These are phyloP conservation scores for Verticillium dahliae DNA, from an alignment of 2,329 filamentous ascomycete species.

Conservation along the genomic window DNA sequence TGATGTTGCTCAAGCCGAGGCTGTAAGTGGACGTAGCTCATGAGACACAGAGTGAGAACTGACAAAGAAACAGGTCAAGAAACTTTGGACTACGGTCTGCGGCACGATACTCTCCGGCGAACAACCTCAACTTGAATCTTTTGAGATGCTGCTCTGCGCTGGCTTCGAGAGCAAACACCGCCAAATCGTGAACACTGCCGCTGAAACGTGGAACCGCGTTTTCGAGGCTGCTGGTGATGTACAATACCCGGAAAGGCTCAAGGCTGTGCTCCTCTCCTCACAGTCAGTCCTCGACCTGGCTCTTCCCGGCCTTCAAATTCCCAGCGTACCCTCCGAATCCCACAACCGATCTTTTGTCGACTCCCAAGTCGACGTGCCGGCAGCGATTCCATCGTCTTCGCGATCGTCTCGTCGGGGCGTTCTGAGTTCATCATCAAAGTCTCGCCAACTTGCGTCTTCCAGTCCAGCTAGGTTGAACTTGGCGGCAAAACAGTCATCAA, in stretches of 20 bases:
- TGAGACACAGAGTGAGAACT: not conserved
- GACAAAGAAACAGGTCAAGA: conserved; percentile 29
- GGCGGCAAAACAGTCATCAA: conserved; percentile 16
- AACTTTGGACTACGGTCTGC: conserved; percentile 45
- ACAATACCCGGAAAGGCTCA: conserved; percentile 59
- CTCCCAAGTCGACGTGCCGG: conserved; percentile 38
- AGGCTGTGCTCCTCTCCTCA: conserved; percentile 54
- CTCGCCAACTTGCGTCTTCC: conserved; percentile 9
- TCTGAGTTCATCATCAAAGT: not conserved
- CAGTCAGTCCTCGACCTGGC: conserved; percentile 43
- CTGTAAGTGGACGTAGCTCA: conserved; percentile 31
- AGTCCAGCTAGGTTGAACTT: conserved; percentile 18
- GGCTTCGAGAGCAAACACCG: conserved; percentile 53
- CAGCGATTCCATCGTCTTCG: conserved; percentile 12
- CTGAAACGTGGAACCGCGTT: conserved; percentile 60
- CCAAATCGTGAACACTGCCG: conserved; percentile 43
- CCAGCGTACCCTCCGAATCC: conserved; percentile 28
- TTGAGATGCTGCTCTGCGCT: conserved; percentile 50
- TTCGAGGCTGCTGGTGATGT: conserved; percentile 56
- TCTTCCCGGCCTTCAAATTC: conserved; percentile 35
- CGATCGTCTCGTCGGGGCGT: conserved; percentile 15
- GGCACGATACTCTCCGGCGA: conserved; percentile 26
- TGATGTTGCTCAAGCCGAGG: conserved; percentile 29
- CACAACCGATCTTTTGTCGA: conserved; percentile 36
- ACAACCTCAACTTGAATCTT: conserved; percentile 37